Evolutionary conservation across 2,329 filamentous ascomycete genomes (phyloP).

Genomic region (Fusarium tricinctum): DNA sequence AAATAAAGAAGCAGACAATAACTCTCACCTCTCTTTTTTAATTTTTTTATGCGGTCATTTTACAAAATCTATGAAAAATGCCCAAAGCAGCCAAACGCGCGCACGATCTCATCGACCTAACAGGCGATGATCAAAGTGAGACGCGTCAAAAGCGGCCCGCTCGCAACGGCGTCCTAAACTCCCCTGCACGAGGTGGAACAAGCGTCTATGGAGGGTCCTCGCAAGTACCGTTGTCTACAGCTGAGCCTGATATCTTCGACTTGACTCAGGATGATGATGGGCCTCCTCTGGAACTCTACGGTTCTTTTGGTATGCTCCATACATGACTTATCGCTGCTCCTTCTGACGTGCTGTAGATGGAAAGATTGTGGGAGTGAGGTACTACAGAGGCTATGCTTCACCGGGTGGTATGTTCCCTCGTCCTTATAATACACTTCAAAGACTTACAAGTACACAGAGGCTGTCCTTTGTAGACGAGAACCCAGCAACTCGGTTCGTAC

Average conservation of each 20-base stretch:
- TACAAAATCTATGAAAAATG: slow-evolving; percentile 26
- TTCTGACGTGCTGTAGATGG: slow-evolving; percentile 53
- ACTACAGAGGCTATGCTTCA: slow-evolving; percentile 74
- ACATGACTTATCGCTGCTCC: slow-evolving; percentile 2
- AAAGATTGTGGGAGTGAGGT: slow-evolving; percentile 68
- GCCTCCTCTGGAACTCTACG: slow-evolving; percentile 62
- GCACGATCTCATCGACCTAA: slow-evolving; percentile 59
- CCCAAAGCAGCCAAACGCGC: slow-evolving; percentile 54
- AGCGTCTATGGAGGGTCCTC: slow-evolving; percentile 31
- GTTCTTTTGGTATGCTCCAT: slow-evolving; percentile 57
- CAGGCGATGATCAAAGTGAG: slow-evolving; percentile 53
- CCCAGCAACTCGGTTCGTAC: slow-evolving; percentile 69
- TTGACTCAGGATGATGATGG: slow-evolving; percentile 61
- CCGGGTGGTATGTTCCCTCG: slow-evolving; percentile 58
- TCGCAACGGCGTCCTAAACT: slow-evolving; percentile 14
- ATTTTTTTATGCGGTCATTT: not conserved
- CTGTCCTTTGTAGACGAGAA: slow-evolving; percentile 74
- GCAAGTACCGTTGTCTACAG: slow-evolving; percentile 35
- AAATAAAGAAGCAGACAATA: not conserved
- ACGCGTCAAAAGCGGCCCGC: slow-evolving; percentile 49
- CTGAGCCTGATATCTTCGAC: slow-evolving; percentile 59
- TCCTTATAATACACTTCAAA: not conserved
- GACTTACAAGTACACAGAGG: slow-evolving; percentile 55
- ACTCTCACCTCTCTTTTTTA: not conserved
- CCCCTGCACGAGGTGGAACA: slow-evolving; percentile 40